Evolutionary conservation across 208 protist species (phyloP).

Genomic region (Crithidia brevicula): DNA sequence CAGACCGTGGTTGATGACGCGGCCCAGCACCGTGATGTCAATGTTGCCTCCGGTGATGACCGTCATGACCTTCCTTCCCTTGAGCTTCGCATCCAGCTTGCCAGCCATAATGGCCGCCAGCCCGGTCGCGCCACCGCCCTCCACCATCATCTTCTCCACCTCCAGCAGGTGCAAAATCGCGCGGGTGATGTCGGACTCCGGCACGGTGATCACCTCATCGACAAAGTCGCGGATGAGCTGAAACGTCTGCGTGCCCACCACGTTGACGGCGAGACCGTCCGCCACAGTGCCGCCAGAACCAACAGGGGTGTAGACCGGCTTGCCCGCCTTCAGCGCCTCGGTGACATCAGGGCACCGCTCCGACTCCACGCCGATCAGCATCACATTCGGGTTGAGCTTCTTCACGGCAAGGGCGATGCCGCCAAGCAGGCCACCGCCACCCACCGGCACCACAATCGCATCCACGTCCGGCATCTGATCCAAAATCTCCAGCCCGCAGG

Average conservation of each 20-base stretch:
- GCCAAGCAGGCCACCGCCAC: constrained; percentile 88
- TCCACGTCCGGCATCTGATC: constrained; percentile 87
- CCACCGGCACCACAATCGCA: constrained; percentile 87
- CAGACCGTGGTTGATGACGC: constrained; percentile 88
- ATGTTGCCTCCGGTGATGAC: constrained; percentile 93
- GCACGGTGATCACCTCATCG: constrained; percentile 76
- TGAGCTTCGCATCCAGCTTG: constrained; percentile 47
- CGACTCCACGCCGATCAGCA: constrained; percentile 89
- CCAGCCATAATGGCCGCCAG: constrained; percentile 79
- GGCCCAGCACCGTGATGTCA: constrained; percentile 85
- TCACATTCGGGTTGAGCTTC: constrained; percentile 71
- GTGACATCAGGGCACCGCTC: constrained; percentile 60
- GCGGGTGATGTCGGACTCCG: constrained; percentile 79
- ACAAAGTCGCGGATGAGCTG: constrained; percentile 64
- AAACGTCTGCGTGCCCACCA: constrained; percentile 80
- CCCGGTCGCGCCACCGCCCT: constrained; percentile 81
- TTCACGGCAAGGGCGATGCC: constrained; percentile 89
- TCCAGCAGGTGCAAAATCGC: constrained; percentile 89
- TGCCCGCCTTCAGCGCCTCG: constrained; percentile 55
- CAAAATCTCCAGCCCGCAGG: constrained; percentile 89
- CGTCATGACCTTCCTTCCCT: constrained; percentile 78
- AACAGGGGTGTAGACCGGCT: constrained; percentile 57
- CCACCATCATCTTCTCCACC: constrained; percentile 90
- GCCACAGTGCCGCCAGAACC: constrained; percentile 74
- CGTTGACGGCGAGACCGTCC: constrained; percentile 91